Conservation (phyloP, 441 rosid genomes). For the Sinapis alba region DNA sequence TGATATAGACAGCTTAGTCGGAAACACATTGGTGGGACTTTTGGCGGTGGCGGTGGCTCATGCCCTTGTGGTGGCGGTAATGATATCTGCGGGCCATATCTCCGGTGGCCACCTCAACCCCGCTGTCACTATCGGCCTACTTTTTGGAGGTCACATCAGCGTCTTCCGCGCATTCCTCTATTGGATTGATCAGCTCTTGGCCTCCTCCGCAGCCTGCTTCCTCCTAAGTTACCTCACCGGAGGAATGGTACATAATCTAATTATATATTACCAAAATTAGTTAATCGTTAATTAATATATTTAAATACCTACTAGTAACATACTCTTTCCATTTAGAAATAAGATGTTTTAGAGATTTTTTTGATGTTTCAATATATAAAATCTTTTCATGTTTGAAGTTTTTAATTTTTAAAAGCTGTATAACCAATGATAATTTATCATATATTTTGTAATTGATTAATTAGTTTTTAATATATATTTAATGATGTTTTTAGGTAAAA, state of each 20-base stretch:
- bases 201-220: conserved; percentile 73
- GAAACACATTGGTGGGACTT: conserved; percentile 57
- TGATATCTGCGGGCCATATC: conserved; percentile 82
- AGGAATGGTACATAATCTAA: conserved; percentile 54
- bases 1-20: conserved; percentile 51
- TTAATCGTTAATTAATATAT: background rate
- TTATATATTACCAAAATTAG: background rate
- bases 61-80: conserved; percentile 78
- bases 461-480: no score
- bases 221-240: conserved; percentile 84
- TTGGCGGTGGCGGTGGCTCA: conserved; percentile 79
- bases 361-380: no score
- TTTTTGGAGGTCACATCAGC: conserved; percentile 78
- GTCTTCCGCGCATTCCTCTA: conserved; percentile 73
- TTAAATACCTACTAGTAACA: background rate
- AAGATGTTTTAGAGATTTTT: no score
- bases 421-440: no score
- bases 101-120: conserved; percentile 98
- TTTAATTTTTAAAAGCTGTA: no score
- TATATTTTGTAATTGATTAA: no score
- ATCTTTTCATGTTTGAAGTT: no score
- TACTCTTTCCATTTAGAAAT: no score
- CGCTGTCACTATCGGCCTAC: conserved; percentile 79
- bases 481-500: no score
- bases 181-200: conserved; percentile 73